A percentile compares a stretch with the other conserved stretches of the same genome.
These are phyloP conservation scores for Volvariella volvacea DNA, from an alignment of 1,284 basidiomycete genomes.

Conservation along the genomic window DNA sequence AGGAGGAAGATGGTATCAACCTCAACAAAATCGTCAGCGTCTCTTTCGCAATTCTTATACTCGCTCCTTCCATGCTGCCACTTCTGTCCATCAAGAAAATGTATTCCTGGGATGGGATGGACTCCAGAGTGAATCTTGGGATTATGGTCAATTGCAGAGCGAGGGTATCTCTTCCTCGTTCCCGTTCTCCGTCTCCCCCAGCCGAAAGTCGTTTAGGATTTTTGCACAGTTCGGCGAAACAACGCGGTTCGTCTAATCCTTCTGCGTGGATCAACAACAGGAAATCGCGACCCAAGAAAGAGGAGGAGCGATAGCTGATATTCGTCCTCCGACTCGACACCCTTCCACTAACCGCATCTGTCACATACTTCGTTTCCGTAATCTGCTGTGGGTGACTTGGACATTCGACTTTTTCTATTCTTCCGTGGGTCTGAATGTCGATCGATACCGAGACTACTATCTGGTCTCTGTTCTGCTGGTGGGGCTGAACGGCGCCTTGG, in stretches of 20 bases:
- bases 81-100: constrained; percentile 40
- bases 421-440: constrained; percentile 40
- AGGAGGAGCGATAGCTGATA: constrained; percentile 26
- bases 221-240: constrained; percentile 41
- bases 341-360: constrained; percentile 19
- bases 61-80: constrained; percentile 33
- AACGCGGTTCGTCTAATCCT: constrained; percentile 42
- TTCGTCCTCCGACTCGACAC: constrained; percentile 34
- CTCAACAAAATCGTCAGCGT: constrained; percentile 32
- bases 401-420: constrained; percentile 28
- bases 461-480: constrained; percentile 26
- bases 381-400: constrained; percentile 33
- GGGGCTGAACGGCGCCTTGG: constrained; percentile 21
- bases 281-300: constrained; percentile 39
- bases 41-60: constrained; percentile 33
- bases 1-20: constrained; percentile 28
- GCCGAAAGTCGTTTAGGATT: constrained; percentile 14
- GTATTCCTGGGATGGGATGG: constrained; percentile 34
- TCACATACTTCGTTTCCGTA: constrained; percentile 22
- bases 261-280: constrained; percentile 37
- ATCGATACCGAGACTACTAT: constrained; percentile 19
- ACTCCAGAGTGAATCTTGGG: constrained; percentile 37
- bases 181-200: too few relatives aligned
- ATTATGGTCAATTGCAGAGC: constrained; percentile 48
- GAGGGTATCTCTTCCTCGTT: constrained; percentile 20